A percentile compares a stretch with the other conserved stretches of the same genome.
Evolutionary conservation across 768 basidiomycete species (phyloP).

Genomic region (Boletus vermiculosoides): DNA sequence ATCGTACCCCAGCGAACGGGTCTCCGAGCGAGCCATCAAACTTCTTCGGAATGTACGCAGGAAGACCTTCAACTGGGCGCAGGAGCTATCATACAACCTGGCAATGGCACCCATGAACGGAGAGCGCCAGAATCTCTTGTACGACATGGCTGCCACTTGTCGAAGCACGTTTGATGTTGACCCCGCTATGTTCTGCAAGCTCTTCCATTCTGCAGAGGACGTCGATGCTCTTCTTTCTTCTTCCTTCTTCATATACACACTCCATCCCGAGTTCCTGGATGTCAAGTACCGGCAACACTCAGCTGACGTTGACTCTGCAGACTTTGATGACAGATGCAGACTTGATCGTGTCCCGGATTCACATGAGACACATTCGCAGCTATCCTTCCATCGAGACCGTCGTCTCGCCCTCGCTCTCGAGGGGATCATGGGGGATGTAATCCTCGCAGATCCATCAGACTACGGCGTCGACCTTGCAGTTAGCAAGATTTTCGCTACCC

Average conservation of each 20-base stretch:
- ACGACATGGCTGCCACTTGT: too few relatives aligned
- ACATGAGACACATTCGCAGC: too few relatives aligned
- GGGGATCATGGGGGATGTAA: not conserved
- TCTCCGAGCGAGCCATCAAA: not conserved
- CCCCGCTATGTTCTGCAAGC: not conserved
- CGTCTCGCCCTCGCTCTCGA: conserved; percentile 25
- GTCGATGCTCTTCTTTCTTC: conserved; percentile 16
- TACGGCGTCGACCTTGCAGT: conserved; percentile 16
- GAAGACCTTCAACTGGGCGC: not conserved
- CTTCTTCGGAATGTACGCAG: not conserved
- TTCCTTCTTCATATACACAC: conserved; percentile 20
- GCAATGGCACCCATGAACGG: not conserved
- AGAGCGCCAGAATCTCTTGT: not conserved
- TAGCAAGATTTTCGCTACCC: too few relatives aligned
- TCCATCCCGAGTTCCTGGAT: conserved; percentile 4
- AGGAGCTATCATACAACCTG: not conserved
- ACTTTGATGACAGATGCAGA: too few relatives aligned
- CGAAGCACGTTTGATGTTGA: not conserved
- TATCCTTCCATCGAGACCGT: conserved; percentile 14
- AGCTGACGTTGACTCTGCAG: too few relatives aligned
- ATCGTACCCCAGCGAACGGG: not conserved
- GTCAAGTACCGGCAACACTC: too few relatives aligned
- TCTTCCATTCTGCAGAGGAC: too few relatives aligned
- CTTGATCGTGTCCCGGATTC: too few relatives aligned
- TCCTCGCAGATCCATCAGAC: not conserved